Base-by-base conservation (phyloP, 2,329 filamentous ascomycete species). In the Paraphoma chrysanthemicola region DNA sequence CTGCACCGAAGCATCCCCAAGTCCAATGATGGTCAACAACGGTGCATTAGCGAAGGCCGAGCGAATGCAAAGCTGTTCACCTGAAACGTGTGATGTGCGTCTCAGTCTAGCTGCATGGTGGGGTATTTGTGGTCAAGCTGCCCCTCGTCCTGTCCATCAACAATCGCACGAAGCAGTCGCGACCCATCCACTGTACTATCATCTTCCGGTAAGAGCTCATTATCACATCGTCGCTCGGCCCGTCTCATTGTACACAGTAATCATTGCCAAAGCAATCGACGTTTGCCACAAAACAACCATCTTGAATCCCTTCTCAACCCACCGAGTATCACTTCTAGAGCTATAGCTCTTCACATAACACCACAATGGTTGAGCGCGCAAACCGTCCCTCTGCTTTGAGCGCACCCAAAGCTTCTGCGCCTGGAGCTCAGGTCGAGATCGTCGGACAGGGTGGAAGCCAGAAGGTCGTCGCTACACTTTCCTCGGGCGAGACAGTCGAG, bases 401-500 rank as follows among this genome's bases (percentile, higher is more conserved):
- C 48, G 73, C 74, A 29, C 71, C 75, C 43, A 89, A 90, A 7
- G 89, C 90, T 7, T 87, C 88, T 50, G 84, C 89, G 14, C 74
- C 74, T 17, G 77, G 75, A 45, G 88, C 91, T 14, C 90, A 93
- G 46, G 91, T 94, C 33, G 87, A 89, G 63, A 90, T 97, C 71
- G 86, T 86, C 75, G 88, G 93, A 71, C 86, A 88, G 29, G 85
- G 91, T 68, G 86, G 87, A 73, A 88, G 88, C 77, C 85, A 85
- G 57, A 87, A 86, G 57, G 89, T 98, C 49, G 85, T 86, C n/a
- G 94, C 94, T 33, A 85, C 84, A 30, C 86, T 98, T 43, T 91
- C 93, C 39, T 90, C 92, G 0, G 93, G 94, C 65, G 93, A 98
- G 80, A 91, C 87, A 53, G 86, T 97, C 65, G 88, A 92, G 63